Base-by-base conservation (phyloP, 1,139 yeast genomes). In the Yamadazyma pseudoaaseri region DNA sequence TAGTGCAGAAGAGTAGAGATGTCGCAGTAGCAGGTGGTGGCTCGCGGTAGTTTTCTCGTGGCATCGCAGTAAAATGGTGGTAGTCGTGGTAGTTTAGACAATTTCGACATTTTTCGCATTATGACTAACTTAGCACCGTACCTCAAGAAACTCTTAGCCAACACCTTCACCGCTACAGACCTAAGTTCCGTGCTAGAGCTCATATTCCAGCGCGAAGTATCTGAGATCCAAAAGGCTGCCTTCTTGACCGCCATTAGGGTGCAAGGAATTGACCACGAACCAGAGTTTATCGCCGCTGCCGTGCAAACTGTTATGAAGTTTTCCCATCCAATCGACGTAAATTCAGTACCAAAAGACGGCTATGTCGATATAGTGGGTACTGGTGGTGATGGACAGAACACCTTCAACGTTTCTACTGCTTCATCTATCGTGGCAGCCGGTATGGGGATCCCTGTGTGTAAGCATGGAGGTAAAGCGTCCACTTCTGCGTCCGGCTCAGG, bases 381-480 rank as follows among this genome's bases (percentile, higher is more conserved):
- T 0, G 98, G 98, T 18, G 98, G 98, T 5, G 98, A 92, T 54
- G 96, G 97, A 3, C 96, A 92, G 54, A 83, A 92, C 54, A 92
- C 98, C 0, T 92, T 92, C 62, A 92, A 92, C 52, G 98, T 92
- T 1, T 85, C 96, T 6, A 92, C 98, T 0, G 86, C 97, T 1
- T 72, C 97, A 1, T 97, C 97, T 0, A 87, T 92, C 34, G 89
- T 92, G 4, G 95, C 90, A 1, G 86, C 97, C 0, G 98, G 98
- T 4, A 83, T 86, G 69, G 89, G 89, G 1, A 58, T 89, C 32
- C 75, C 77, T 16, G 81, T 90, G 12, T 86, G 96, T 56, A 90
- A 74, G 52, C 98, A 92, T 56, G 98, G 98, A 16, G 97, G 97
- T 16, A 92, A 92, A 51, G 97, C 98, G 0, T 81, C 96, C 0